A percentile compares a stretch with the other conserved stretches of the same genome.
These are phyloP conservation scores for Coprinopsis marcescibilis DNA, from an alignment of 768 basidiomycete genomes.

Conservation along the genomic window DNA sequence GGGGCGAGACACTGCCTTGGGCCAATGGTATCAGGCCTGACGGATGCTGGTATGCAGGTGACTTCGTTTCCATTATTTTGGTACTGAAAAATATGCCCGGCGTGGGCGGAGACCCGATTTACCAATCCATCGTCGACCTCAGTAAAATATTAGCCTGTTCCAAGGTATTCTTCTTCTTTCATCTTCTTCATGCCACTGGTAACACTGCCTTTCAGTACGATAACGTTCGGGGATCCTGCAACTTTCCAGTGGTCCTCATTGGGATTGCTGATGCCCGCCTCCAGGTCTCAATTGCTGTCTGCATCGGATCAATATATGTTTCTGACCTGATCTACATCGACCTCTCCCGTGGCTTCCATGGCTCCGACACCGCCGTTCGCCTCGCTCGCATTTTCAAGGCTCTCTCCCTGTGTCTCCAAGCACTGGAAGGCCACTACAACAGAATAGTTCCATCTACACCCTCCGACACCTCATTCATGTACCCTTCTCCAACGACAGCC, in stretches of 20 bases:
- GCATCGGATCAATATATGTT: neutral
- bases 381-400: slow-evolving; percentile 1
- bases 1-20: slow-evolving; percentile 9
- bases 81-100: slow-evolving; percentile 17
- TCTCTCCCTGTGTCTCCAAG: neutral
- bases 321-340: neutral
- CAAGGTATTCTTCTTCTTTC: slow-evolving; percentile 8
- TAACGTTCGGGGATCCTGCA: neutral
- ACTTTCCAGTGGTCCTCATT: neutral
- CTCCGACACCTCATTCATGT: slow-evolving; percentile 8
- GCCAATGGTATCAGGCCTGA: slow-evolving; percentile 14
- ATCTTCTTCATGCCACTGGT: neutral
- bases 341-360: slow-evolving; percentile 1
- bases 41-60: slow-evolving; percentile 10
- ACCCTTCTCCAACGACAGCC: slow-evolving; percentile 11
- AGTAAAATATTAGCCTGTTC: slow-evolving; percentile 14
- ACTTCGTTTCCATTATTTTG: slow-evolving; percentile 6
- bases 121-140: slow-evolving; percentile 14
- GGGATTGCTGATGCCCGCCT: neutral
- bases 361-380: neutral
- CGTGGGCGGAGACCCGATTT: slow-evolving; percentile 13
- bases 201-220: no score
- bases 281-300: neutral
- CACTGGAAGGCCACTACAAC: neutral
- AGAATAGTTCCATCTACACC: neutral